phyloP scores from a whole-genome alignment of 1,139 yeast genomes.

The Wickerhamomyces sp. region DNA sequence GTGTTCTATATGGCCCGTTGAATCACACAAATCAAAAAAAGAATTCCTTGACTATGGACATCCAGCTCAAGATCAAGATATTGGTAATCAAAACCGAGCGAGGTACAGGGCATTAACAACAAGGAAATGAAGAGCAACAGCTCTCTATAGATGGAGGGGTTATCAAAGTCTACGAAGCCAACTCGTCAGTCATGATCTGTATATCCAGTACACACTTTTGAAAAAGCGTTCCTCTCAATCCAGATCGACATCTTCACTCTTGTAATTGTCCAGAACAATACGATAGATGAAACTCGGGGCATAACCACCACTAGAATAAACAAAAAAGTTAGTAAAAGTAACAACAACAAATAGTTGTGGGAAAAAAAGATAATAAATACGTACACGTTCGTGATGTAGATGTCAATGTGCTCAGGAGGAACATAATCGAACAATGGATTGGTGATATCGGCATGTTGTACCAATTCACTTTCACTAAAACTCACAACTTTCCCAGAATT shows the following conservation, averaged over 20 bases:
- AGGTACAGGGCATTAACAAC: slow-evolving; percentile 34
- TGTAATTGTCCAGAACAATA: slow-evolving; percentile 90
- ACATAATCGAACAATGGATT: slow-evolving; percentile 93
- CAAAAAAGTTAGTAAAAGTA: slow-evolving; percentile 21
- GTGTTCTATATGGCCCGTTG: slow-evolving; percentile 54
- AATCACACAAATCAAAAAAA: slow-evolving; percentile 1
- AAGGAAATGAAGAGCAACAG: too few species aligned
- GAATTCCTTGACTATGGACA: slow-evolving; percentile 14
- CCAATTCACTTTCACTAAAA: slow-evolving; percentile 55
- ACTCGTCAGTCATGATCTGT: too few species aligned
- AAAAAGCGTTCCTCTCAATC: slow-evolving; percentile 22
- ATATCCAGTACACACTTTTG: too few species aligned
- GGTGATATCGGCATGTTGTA: slow-evolving; percentile 53
- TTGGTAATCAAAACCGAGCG: slow-evolving; percentile 28
- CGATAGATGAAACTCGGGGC: slow-evolving; percentile 96
- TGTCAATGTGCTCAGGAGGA: slow-evolving; percentile 91
- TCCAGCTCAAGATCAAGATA: slow-evolving; percentile 40
- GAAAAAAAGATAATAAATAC: slow-evolving; percentile 16
- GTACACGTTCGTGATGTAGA: slow-evolving; percentile 80
- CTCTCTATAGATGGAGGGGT: too few species aligned
- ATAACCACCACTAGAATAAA: slow-evolving; percentile 71
- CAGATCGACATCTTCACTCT: slow-evolving; percentile 71
- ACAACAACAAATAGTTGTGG: not conserved
- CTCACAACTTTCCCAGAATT: slow-evolving; percentile 81
- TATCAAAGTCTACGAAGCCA: too few species aligned